These are phyloP conservation scores for Metschnikowia arizonensis DNA, from an alignment of 805 yeast species.

Conservation along the genomic window DNA sequence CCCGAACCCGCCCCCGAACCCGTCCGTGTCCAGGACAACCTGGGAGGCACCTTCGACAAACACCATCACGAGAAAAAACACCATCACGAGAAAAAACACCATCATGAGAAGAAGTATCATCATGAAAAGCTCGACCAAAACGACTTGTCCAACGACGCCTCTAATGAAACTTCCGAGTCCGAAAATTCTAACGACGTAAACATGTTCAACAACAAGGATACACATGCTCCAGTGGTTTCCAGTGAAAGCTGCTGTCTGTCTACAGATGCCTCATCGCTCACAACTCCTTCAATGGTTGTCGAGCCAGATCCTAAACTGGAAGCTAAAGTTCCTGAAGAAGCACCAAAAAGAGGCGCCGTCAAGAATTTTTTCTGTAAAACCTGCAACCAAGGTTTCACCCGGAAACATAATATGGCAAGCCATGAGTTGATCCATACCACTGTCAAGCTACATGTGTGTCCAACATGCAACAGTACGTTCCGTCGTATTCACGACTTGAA, in stretches of 20 bases:
- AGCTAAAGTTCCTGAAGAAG: conserved; percentile 1
- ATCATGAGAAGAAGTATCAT: no score
- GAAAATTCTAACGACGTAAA: conserved; percentile 8
- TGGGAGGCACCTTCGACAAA: background rate
- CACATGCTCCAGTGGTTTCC: background rate
- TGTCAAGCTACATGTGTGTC: conserved; percentile 60
- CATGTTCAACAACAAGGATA: background rate
- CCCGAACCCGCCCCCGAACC: background rate
- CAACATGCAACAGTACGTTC: conserved; percentile 57
- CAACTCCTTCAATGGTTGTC: conserved; percentile 9
- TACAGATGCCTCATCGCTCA: background rate
- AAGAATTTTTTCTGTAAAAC: conserved; percentile 49
- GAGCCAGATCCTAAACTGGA: conserved; percentile 5
- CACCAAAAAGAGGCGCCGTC: conserved; percentile 8
- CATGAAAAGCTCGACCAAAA: conserved; percentile 12
- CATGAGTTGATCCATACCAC: conserved; percentile 67
- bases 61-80: background rate
- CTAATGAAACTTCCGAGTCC: conserved; percentile 20
- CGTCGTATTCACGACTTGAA: conserved; percentile 73
- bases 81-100: conserved; percentile 2
- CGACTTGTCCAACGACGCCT: conserved; percentile 19
- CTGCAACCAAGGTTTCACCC: conserved; percentile 62
- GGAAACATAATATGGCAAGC: conserved; percentile 71
- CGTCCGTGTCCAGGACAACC: background rate
- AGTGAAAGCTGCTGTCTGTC: conserved; percentile 1